A percentile compares a stretch with the other conserved stretches of the same genome.
Conservation (phyloP, 441 rosid species). For the Mallotus repandus region DNA sequence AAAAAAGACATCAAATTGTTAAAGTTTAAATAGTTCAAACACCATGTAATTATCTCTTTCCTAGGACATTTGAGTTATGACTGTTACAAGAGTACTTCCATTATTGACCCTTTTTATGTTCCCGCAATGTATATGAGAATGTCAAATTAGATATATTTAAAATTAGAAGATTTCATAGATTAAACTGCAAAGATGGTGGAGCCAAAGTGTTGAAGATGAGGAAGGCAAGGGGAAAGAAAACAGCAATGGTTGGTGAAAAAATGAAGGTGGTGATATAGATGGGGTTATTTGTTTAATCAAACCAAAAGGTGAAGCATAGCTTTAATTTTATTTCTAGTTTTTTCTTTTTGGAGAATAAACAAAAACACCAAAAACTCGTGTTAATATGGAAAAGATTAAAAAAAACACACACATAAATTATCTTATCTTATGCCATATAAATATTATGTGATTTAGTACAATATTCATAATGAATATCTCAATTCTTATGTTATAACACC, state of each 20-base stretch:
- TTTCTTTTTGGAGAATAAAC: neutral
- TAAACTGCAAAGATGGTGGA: neutral
- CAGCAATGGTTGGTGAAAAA: too few relatives aligned
- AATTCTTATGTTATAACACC: too few relatives aligned
- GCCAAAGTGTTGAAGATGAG: neutral
- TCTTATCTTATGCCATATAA: neutral
- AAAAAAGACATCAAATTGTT: too few relatives aligned
- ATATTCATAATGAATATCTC: too few relatives aligned
- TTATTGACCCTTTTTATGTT: too few relatives aligned
- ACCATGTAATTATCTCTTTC: neutral
- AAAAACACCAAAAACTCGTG: neutral
- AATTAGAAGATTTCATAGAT: neutral
- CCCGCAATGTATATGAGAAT: neutral
- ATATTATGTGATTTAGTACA: neutral
- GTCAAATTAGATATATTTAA: neutral
- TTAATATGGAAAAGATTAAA: neutral
- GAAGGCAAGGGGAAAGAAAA: too few relatives aligned
- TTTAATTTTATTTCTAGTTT: neutral
- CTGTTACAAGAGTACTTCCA: neutral
- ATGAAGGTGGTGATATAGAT: neutral
- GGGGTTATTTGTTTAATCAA: neutral
- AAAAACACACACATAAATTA: neutral
- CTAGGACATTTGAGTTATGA: neutral
- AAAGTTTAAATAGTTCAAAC: too few relatives aligned
- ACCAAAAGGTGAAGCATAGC: neutral